Percentiles rank a stretch among this genome's conserved stretches.
Evolutionary conservation across 2,329 filamentous ascomycete genomes (phyloP).

Genomic region (Arthrobotrys entomopaga): DNA sequence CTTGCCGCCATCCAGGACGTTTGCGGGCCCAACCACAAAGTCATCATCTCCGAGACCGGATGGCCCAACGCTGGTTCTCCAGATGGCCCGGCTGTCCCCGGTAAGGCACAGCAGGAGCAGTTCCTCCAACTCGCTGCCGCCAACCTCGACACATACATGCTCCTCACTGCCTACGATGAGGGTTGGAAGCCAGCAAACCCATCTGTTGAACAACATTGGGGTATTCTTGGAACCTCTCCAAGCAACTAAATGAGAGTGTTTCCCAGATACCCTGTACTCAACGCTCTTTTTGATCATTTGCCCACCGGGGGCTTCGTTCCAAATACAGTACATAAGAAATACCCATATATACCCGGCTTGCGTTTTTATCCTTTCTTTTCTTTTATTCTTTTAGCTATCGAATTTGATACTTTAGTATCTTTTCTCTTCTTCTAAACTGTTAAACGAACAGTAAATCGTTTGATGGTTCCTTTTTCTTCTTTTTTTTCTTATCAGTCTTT

Average conservation of each 20-base stretch:
- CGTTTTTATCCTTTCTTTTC: constrained; percentile 1
- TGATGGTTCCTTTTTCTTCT: constrained; percentile 28
- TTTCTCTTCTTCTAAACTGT: constrained; percentile 22
- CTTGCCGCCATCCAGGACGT: constrained; percentile 56
- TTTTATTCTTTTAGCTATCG: not conserved
- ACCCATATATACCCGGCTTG: constrained; percentile 30
- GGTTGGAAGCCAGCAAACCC: constrained; percentile 74
- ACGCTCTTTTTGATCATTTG: not conserved
- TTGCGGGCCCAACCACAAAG: constrained; percentile 65
- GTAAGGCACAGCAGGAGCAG: constrained; percentile 70
- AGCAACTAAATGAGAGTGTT: constrained; percentile 16
- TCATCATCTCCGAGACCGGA: constrained; percentile 82
- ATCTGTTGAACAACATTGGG: constrained; percentile 81
- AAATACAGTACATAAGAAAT: constrained; percentile 22
- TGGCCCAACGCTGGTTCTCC: constrained; percentile 78
- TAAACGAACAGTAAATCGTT: constrained; percentile 40
- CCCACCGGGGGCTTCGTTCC: constrained; percentile 4
- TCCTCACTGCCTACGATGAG: constrained; percentile 84
- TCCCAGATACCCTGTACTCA: not conserved
- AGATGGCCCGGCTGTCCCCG: constrained; percentile 78
- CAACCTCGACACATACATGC: constrained; percentile 66
- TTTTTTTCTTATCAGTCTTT: constrained; percentile 32
- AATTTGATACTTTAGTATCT: not conserved
- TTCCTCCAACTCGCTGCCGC: constrained; percentile 72
- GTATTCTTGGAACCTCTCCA: constrained; percentile 64